Percentiles rank a stretch among this genome's conserved stretches.
phyloP scores from a whole-genome alignment of 2,329 filamentous ascomycete species.

The Aspergillus clavatus region DNA sequence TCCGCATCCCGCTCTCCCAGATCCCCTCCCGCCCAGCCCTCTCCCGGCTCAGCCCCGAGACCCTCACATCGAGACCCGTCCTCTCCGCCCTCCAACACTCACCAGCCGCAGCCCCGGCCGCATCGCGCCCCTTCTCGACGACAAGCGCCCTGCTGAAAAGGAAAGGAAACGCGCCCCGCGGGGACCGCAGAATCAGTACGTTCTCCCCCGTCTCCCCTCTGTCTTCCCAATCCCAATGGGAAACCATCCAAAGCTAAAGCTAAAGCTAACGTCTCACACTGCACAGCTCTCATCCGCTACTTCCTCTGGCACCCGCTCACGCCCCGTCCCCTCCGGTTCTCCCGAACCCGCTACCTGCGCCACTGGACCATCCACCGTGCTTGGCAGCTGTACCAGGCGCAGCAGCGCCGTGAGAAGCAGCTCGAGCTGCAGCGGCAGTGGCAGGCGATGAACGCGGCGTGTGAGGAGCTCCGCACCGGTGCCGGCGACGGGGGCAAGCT shows the following conservation, averaged over 20 bases:
- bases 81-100: conserved; percentile 19
- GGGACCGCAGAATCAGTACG: conserved; percentile 45
- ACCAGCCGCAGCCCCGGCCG: conserved; percentile 5
- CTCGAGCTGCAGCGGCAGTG: conserved; percentile 73
- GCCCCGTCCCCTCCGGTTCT: conserved; percentile 78
- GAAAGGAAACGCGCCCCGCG: conserved; percentile 26
- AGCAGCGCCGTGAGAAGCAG: conserved; percentile 60
- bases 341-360: conserved; percentile 76
- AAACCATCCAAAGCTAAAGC: too few relatives aligned
- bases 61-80: conserved; percentile 18
- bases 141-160: conserved; percentile 38
- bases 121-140: conserved; percentile 34
- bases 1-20: conserved; percentile 39
- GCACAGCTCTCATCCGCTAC: conserved; percentile 61
- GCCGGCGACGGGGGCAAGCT: conserved; percentile 54
- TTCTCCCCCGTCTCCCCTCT: conserved; percentile 7
- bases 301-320: conserved; percentile 64
- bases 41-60: conserved; percentile 4
- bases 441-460: conserved; percentile 76
- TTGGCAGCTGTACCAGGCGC: conserved; percentile 74
- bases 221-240: too few relatives aligned
- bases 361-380: conserved; percentile 99
- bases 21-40: conserved; percentile 24
- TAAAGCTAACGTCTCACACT: conserved; percentile 7
- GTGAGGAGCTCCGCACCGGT: conserved; percentile 68